phyloP scores from a whole-genome alignment of 192 early-diverging fungal genomes.

The Chytriomyces sp. region DNA sequence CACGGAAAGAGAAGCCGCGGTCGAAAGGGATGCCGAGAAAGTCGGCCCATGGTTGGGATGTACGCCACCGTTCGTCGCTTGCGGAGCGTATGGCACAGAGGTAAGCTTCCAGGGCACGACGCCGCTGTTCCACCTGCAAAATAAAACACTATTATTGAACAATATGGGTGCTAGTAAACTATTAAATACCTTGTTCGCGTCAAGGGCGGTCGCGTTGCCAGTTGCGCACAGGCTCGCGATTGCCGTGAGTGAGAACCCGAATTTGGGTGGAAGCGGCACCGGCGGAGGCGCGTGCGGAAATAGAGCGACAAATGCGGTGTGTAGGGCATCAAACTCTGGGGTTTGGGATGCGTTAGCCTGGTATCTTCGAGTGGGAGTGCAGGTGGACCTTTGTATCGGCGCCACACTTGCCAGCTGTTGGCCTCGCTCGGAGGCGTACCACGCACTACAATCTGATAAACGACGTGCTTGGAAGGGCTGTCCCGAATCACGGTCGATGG shows the following conservation, averaged over 20 bases:
- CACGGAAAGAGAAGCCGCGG: slow-evolving; percentile 23
- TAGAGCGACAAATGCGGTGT: slow-evolving; percentile 60
- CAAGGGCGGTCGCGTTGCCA: slow-evolving; percentile 51
- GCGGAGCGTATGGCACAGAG: slow-evolving; percentile 70
- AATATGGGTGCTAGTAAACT: not conserved
- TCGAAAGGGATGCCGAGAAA: slow-evolving; percentile 71
- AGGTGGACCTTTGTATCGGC: slow-evolving; percentile 34
- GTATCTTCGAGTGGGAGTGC: no score
- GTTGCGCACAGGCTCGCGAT: not conserved
- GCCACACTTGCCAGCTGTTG: slow-evolving; percentile 86
- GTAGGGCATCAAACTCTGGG: slow-evolving; percentile 79
- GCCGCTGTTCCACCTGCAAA: slow-evolving; percentile 68
- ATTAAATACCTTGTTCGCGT: slow-evolving; percentile 16
- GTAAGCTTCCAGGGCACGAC: slow-evolving; percentile 77
- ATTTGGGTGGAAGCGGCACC: slow-evolving; percentile 70
- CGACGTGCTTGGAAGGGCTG: slow-evolving; percentile 66
- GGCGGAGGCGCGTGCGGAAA: slow-evolving; percentile 71
- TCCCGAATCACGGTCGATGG: slow-evolving; percentile 53
- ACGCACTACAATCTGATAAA: slow-evolving; percentile 73
- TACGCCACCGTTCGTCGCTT: slow-evolving; percentile 77
- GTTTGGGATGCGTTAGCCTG: slow-evolving; percentile 53
- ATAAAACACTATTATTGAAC: not conserved
- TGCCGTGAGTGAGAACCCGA: slow-evolving; percentile 53
- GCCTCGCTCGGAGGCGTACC: slow-evolving; percentile 57
- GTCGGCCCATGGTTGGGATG: slow-evolving; percentile 68